Evolutionary conservation across 108 stramenopile species (phyloP).

Genomic region (Fistulifera pelliculosa): DNA sequence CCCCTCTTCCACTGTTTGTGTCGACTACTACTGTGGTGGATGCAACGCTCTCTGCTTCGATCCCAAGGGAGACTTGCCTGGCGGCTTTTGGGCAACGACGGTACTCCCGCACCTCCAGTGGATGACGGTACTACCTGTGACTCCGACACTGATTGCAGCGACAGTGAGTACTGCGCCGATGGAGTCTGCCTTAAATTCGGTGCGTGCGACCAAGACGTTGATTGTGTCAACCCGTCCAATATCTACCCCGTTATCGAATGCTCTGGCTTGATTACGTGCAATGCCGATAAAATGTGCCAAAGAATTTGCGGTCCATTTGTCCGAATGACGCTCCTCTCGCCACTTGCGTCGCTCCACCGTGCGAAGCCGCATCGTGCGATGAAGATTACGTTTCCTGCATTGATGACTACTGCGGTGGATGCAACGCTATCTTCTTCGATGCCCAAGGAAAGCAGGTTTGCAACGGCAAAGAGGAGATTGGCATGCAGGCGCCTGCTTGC

Average conservation of each 20-base stretch:
- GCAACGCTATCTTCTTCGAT: conserved; percentile 10
- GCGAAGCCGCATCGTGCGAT: conserved; percentile 5
- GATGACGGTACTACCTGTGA: not conserved
- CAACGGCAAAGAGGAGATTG: not conserved
- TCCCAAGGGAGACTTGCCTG: too few species aligned
- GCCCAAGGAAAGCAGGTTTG: conserved; percentile 4
- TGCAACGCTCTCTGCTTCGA: too few species aligned
- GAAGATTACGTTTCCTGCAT: conserved; percentile 9
- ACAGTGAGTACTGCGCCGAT: conserved; percentile 8
- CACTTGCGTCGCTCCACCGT: conserved; percentile 4
- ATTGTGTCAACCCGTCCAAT: conserved; percentile 19
- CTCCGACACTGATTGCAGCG: conserved; percentile 5
- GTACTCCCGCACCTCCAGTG: too few species aligned
- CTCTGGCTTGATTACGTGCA: conserved; percentile 10
- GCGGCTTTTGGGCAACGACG: too few species aligned
- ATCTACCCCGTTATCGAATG: conserved; percentile 17
- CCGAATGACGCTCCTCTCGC: conserved; percentile 4
- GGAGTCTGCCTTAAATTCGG: conserved; percentile 10
- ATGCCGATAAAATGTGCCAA: conserved; percentile 1
- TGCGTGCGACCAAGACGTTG: conserved; percentile 4
- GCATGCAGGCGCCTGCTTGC: too few species aligned
- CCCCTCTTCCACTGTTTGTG: too few species aligned
- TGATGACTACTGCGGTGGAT: conserved; percentile 16
- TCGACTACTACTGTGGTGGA: too few species aligned
- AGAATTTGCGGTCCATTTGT: conserved; percentile 7